Evolutionary conservation across 768 basidiomycete genomes (phyloP).

Genomic region (Leccinum fibrillosum): DNA sequence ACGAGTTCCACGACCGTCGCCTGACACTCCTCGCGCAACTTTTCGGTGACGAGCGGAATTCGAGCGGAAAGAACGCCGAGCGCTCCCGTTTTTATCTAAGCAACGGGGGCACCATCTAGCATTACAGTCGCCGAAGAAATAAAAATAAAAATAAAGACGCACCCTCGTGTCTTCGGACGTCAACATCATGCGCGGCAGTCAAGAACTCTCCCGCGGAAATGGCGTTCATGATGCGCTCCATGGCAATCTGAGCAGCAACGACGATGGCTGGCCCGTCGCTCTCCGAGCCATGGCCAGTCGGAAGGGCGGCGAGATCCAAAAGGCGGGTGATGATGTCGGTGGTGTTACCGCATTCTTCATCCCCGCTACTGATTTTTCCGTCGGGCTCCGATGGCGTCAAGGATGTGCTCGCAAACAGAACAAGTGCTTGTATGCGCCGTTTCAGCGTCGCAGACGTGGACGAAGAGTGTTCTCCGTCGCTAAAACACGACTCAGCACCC

Average conservation of each 20-base stretch:
- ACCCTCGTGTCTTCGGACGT: constrained; percentile 53
- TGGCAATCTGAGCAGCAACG: constrained; percentile 44
- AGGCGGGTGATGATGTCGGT: constrained; percentile 47
- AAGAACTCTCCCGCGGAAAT: constrained; percentile 75
- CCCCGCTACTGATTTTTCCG: background rate
- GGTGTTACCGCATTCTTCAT: constrained; percentile 29
- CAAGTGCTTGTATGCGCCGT: constrained; percentile 64
- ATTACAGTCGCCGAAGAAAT: background rate
- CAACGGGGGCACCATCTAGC: background rate
- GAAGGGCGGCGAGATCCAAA: constrained; percentile 43
- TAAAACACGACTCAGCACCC: constrained; percentile 21
- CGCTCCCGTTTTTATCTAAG: constrained; percentile 62
- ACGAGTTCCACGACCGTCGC: constrained; percentile 53
- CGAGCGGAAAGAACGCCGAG: constrained; percentile 68
- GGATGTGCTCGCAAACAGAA: constrained; percentile 59
- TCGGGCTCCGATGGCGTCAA: constrained; percentile 35
- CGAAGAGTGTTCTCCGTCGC: constrained; percentile 57
- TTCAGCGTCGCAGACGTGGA: constrained; percentile 44
- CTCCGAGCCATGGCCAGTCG: constrained; percentile 29
- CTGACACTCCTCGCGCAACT: constrained; percentile 50
- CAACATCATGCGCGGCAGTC: constrained; percentile 51
- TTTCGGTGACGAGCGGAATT: constrained; percentile 55
- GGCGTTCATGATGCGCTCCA: constrained; percentile 53
- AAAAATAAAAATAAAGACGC: constrained; percentile 10
- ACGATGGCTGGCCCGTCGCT: constrained; percentile 43